Evolutionary conservation across 306 rosid genomes (phyloP).

Genomic region (Datisca glomerata): DNA sequence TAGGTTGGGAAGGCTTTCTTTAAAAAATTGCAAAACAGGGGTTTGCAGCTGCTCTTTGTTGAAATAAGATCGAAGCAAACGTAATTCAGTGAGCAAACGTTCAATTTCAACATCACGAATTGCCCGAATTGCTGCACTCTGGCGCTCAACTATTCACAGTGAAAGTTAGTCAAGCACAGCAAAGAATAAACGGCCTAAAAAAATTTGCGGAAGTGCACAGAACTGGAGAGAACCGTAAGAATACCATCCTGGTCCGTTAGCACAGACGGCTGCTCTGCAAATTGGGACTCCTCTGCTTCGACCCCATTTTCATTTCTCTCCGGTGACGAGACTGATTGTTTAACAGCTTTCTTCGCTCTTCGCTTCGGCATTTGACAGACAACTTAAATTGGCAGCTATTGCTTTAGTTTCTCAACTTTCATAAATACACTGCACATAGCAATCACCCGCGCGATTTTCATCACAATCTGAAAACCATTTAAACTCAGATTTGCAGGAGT

Average conservation of each 20-base stretch:
- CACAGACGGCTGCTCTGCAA: slow-evolving; percentile 20
- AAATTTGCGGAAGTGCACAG: neutral
- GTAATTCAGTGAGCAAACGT: slow-evolving; percentile 51
- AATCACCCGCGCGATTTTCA: too few relatives aligned
- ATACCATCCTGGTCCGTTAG: slow-evolving; percentile 47
- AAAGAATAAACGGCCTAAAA: neutral
- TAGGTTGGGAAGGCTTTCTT: slow-evolving; percentile 44
- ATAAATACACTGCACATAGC: too few relatives aligned
- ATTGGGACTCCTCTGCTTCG: slow-evolving; percentile 16
- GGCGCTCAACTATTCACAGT: slow-evolving; percentile 39
- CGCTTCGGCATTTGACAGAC: slow-evolving; percentile 36
- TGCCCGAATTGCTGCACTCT: slow-evolving; percentile 54
- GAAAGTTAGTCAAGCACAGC: slow-evolving; percentile 1
- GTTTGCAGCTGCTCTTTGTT: slow-evolving; percentile 42
- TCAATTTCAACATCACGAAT: slow-evolving; percentile 65
- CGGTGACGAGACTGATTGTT: slow-evolving; percentile 13
- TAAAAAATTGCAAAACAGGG: slow-evolving; percentile 32
- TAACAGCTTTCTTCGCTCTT: slow-evolving; percentile 26
- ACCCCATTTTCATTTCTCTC: neutral
- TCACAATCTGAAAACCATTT: too few relatives aligned
- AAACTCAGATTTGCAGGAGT: too few relatives aligned
- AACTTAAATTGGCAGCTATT: too few relatives aligned
- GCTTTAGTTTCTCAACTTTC: too few relatives aligned
- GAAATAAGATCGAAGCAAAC: slow-evolving; percentile 50
- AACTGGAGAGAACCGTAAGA: neutral